phyloP scores from a whole-genome alignment of 2,329 filamentous ascomycete genomes.

The Ambrosiella xylebori region DNA sequence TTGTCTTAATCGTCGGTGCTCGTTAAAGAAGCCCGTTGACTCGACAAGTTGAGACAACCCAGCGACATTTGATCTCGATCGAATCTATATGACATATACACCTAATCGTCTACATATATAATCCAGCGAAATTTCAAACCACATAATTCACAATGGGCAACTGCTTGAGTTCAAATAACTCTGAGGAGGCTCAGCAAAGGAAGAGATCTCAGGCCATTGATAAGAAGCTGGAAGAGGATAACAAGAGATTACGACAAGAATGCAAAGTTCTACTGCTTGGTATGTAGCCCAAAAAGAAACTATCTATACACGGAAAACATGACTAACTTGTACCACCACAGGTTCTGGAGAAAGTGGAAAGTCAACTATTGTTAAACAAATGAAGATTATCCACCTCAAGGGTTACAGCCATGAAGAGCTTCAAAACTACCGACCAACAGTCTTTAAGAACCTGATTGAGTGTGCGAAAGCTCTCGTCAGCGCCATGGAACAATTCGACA shows the following conservation, averaged over 20 bases:
- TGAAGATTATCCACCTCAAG: slow-evolving; percentile 99
- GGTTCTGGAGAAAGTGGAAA: slow-evolving; percentile 97
- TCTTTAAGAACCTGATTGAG: slow-evolving; percentile 96
- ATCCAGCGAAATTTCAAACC: background rate
- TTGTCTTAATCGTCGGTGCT: background rate
- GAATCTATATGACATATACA: background rate
- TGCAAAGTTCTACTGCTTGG: slow-evolving; percentile 96
- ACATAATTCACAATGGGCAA: slow-evolving; percentile 52
- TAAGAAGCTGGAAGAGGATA: slow-evolving; percentile 83
- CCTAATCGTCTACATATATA: background rate
- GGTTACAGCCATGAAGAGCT: slow-evolving; percentile 91
- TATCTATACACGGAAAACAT: background rate
- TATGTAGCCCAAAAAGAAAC: slow-evolving; percentile 29
- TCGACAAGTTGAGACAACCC: too few species aligned
- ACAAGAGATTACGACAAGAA: slow-evolving; percentile 79
- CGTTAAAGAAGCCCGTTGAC: too few species aligned
- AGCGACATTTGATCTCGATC: background rate
- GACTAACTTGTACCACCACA: slow-evolving; percentile 22
- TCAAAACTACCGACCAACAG: slow-evolving; percentile 81
- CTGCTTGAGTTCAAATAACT: slow-evolving; percentile 73
- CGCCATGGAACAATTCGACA: slow-evolving; percentile 82
- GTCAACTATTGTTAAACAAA: slow-evolving; percentile 98
- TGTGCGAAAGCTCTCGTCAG: slow-evolving; percentile 86
- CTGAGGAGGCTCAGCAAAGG: slow-evolving; percentile 75
- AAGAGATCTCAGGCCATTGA: slow-evolving; percentile 95